A percentile compares a stretch with the other conserved stretches of the same genome.
phyloP scores from a whole-genome alignment of 129 eudicot genomes.

The Arctium minus region DNA sequence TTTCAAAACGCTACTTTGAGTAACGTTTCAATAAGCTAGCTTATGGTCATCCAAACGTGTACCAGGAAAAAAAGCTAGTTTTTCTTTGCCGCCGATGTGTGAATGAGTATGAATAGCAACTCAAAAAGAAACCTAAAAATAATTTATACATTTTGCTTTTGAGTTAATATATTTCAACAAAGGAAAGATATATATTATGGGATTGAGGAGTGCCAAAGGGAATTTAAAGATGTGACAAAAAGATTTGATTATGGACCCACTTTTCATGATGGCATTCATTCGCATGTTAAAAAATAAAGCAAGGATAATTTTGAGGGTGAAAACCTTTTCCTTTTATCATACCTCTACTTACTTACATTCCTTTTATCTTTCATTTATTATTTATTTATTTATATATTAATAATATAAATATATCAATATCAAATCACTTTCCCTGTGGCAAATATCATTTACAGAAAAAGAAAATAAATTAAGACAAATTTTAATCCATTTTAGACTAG shows the following conservation, averaged over 20 bases:
- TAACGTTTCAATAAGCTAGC: too few relatives aligned
- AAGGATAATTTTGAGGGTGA: slow-evolving; percentile 32
- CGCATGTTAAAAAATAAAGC: slow-evolving; percentile 35
- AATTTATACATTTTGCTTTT: slow-evolving; percentile 13
- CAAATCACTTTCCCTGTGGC: not conserved
- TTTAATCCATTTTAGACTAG: not conserved
- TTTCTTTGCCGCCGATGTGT: too few relatives aligned
- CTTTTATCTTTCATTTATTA: not conserved
- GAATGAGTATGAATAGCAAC: too few relatives aligned
- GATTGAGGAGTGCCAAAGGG: slow-evolving; percentile 30
- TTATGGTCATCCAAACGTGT: too few relatives aligned
- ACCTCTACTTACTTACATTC: not conserved
- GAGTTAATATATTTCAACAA: too few relatives aligned
- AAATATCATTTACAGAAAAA: not conserved
- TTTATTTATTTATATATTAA: too few relatives aligned
- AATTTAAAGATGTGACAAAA: slow-evolving; percentile 43
- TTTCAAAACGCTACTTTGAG: too few relatives aligned
- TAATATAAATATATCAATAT: not conserved
- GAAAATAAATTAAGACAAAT: not conserved
- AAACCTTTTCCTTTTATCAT: slow-evolving; percentile 11
- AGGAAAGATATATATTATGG: not conserved
- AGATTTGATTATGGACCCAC: slow-evolving; percentile 28
- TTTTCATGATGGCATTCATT: slow-evolving; percentile 37
- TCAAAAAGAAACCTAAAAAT: slow-evolving; percentile 23
- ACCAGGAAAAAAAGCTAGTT: too few relatives aligned